Base-by-base conservation (phyloP, 495 filamentous ascomycete species). In the Apodospora peruviana region DNA sequence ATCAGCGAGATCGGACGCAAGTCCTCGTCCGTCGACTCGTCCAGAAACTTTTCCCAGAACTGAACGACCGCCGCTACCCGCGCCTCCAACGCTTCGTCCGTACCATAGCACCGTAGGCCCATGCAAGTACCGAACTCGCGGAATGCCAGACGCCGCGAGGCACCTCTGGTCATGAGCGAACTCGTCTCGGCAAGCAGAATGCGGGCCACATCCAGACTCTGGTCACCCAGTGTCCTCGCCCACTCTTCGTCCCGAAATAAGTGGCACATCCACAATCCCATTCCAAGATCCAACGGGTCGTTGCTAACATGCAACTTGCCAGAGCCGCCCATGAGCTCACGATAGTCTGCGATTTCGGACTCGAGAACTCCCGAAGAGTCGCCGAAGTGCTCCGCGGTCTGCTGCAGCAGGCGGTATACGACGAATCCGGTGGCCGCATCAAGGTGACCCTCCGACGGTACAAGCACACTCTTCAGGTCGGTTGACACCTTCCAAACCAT, bases 401-500 rank as follows among this genome's bases (percentile, higher is more conserved):
- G 67, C 59, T 78, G 74, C 29, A 87, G 55, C 5, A 86, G 56
- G 34, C 72, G 60, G 51, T 74, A 84, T 0, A 82, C 63, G 2
- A 80, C 79, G 52, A 69, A 82, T 11, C 82, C 83, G 53, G 80
- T 78, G 5, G 82, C 67, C 2, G 83, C 79, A 58, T 85, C 82
- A 2, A 85, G 51, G 59, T 81, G 78, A 2, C 82, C 82, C 62
- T 84, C 75, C 2, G 70, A 74, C 0, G 52, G 61, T 2, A 85
- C 80, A 9, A 85, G 59, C 11, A 74, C 65, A 9, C 27, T 55
- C 1, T 65, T 56, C 63, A 85, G 59, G 56, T 82, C 76, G 45
- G 66, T 71, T 14, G 67, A 68, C 60, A 85, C 71, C 65, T 86
- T 86, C 82, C 83, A 85, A 0, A 81, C 70, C 76, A 86, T 83